Base-by-base conservation (phyloP, 768 basidiomycete genomes). In the Tephrocybe rancida region DNA sequence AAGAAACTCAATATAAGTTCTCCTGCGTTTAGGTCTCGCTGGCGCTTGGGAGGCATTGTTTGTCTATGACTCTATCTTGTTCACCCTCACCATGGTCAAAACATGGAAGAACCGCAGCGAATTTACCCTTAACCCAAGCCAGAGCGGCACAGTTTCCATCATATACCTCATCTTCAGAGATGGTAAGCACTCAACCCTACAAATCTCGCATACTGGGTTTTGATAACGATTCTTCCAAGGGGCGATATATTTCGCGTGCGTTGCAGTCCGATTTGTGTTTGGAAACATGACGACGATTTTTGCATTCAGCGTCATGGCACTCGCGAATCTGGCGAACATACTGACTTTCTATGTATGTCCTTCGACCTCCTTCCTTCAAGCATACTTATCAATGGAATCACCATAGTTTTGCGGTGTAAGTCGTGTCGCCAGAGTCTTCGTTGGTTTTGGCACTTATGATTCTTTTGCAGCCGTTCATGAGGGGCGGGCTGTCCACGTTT, bases 181-280 rank as follows among this genome's bases (percentile, higher is more conserved):
- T 59, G 82, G 83, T 81, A 52, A 52, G 75, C 69, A 21, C 22
- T 30, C 18, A 21, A 22, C 21, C 41, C 32, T 21, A 27, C 14
- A 16, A 30, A 6, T 30, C 14, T 13, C 4, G n/a, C n/a, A 4
- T 16, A 16, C 14, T 5, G n/a, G 16, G 7, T 37, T 16, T 37
- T 16, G n/a, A 7, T 13, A 9, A 37, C 14, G 7, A 37, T 37
- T 37, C n/a, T 13, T 16, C 35, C 10, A 8, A 83, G 83, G 82
- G 48, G 76, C 80, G 1, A 62, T 84, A 21, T 85, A 83, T 60
- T 84, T 81, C 57, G 79, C 73, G 82, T 84, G 55, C 67, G 80
- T 57, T 24, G 26, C n/a, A n/a, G n/a, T n/a, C 16, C 13, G 21
- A 25, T 6, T 16, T n/a, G 10, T 41, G 3, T 34, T 18, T 18